Percentiles rank a stretch among this genome's conserved stretches.
Evolutionary conservation across 2,329 filamentous ascomycete genomes (phyloP).

Genomic region (Cladorrhinum sp.): DNA sequence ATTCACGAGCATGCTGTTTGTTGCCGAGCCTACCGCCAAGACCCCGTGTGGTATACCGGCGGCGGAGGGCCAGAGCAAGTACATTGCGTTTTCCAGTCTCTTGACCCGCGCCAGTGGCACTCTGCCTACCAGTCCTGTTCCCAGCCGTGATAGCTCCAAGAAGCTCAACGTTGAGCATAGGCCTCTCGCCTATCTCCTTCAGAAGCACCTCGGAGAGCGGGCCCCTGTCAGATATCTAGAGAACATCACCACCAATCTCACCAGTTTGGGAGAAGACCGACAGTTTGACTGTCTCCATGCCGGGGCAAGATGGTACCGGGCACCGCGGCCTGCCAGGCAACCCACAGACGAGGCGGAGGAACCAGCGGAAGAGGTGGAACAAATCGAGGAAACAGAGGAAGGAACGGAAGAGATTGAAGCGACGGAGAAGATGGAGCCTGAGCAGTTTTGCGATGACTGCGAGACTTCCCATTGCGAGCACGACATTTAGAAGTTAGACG

Average conservation of each 20-base stretch:
- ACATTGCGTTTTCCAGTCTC: background rate
- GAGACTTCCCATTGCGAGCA: background rate
- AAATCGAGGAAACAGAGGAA: background rate
- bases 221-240: background rate
- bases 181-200: background rate
- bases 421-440: background rate
- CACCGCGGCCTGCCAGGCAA: background rate
- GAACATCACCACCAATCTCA: background rate
- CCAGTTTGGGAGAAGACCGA: background rate
- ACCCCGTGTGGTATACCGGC: background rate
- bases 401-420: background rate
- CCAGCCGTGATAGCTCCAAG: background rate
- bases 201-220: background rate
- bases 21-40: background rate
- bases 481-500: background rate
- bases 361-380: background rate
- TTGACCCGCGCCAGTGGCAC: background rate
- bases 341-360: background rate
- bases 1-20: background rate
- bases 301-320: background rate
- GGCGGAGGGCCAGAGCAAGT: background rate
- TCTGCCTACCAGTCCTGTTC: background rate
- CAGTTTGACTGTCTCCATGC: background rate
- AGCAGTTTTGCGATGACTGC: background rate
- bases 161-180: background rate